Conservation (phyloP, 2,329 filamentous ascomycete genomes). For the Claviceps lovelessii region DNA sequence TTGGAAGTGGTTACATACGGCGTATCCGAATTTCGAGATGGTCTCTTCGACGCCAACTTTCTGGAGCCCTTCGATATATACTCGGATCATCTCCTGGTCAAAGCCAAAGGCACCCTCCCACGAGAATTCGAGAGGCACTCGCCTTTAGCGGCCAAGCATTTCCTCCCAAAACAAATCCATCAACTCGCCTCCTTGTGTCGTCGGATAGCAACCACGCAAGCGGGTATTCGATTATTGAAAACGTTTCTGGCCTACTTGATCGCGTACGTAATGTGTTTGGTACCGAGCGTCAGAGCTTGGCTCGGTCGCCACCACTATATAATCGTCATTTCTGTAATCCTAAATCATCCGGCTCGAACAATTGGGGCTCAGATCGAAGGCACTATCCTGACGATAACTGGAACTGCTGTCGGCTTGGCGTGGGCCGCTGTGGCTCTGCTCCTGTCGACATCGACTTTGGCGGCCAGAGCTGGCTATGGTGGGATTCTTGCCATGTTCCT, state of each 20-base stretch:
- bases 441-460: slow-evolving; percentile 34
- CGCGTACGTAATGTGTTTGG: slow-evolving; percentile 40
- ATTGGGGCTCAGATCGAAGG: slow-evolving; percentile 45
- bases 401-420: slow-evolving; percentile 37
- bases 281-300: slow-evolving; percentile 32
- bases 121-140: slow-evolving; percentile 30
- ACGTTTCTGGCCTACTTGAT: slow-evolving; percentile 42
- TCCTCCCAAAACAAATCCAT: slow-evolving; percentile 33
- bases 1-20: slow-evolving; percentile 27
- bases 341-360: slow-evolving; percentile 43
- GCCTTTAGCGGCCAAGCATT: slow-evolving; percentile 31
- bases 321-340: slow-evolving; percentile 39
- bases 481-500: slow-evolving; percentile 42
- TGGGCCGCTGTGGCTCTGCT: slow-evolving; percentile 41
- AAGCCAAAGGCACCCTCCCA: slow-evolving; percentile 31
- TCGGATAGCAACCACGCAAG: slow-evolving; percentile 31
- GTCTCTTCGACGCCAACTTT: slow-evolving; percentile 35
- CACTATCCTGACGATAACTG: slow-evolving; percentile 35
- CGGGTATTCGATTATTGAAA: slow-evolving; percentile 37
- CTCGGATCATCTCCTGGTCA: slow-evolving; percentile 24
- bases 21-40: slow-evolving; percentile 28
- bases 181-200: slow-evolving; percentile 26
- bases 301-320: slow-evolving; percentile 41
- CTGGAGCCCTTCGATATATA: slow-evolving; percentile 26
- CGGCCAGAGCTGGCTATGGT: slow-evolving; percentile 29